Conservation (phyloP, 164 flowering plant species). For the Piper betle region DNA sequence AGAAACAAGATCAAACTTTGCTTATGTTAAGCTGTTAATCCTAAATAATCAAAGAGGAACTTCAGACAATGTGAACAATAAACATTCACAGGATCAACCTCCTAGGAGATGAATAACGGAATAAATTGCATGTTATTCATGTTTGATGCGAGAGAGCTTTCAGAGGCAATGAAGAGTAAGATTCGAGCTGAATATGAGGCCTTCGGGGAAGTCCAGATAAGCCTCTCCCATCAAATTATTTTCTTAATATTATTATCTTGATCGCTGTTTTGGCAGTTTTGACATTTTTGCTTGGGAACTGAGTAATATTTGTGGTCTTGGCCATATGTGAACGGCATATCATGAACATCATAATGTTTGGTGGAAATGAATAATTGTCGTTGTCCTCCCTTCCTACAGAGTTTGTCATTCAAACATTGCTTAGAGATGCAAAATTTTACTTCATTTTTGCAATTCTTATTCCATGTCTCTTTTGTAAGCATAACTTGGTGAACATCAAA, state of each 20-base stretch:
- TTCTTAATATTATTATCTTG: conserved; percentile 72
- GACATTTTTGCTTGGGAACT: conserved; percentile 55
- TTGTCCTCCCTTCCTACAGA: neutral
- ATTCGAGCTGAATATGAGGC: conserved; percentile 84
- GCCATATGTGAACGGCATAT: neutral
- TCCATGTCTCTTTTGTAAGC: too few species aligned
- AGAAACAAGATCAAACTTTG: conserved; percentile 22
- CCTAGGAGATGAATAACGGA: conserved; percentile 23
- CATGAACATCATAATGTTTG: neutral
- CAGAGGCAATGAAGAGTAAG: conserved; percentile 87
- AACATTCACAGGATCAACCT: conserved; percentile 34
- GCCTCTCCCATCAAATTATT: conserved; percentile 82
- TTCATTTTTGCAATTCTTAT: too few species aligned
- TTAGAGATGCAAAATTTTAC: neutral
- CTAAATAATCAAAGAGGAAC: conserved; percentile 48
- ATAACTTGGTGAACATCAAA: too few species aligned
- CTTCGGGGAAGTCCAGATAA: conserved; percentile 90
- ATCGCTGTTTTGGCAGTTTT: conserved; percentile 72
- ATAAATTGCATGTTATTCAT: conserved; percentile 37
- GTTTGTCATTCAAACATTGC: neutral
- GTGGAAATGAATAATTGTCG: neutral
- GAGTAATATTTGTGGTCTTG: conserved; percentile 1
- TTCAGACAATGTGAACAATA: conserved; percentile 31
- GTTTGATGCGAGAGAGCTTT: conserved; percentile 86
- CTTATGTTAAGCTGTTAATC: conserved; percentile 37